Conservation (phyloP, 305 asterid genomes). For the Caryopteris hybrid region DNA sequence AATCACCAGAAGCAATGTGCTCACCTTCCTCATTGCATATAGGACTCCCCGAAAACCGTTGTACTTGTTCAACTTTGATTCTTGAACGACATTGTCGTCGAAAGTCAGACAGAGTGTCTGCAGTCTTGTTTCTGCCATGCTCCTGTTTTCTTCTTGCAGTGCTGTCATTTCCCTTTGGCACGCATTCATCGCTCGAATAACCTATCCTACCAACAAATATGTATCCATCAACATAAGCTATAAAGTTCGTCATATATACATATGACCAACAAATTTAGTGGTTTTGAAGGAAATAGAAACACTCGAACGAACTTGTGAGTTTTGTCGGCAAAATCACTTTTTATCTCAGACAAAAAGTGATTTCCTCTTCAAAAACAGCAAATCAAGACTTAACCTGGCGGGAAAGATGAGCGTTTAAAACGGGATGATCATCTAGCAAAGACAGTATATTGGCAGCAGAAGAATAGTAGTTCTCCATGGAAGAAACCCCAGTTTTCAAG, state of each 20-base stretch:
- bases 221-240: no score
- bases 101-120: conserved; percentile 38
- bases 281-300: no score
- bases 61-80: conserved; percentile 58
- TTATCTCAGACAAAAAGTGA: no score
- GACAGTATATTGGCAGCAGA: conserved; percentile 38
- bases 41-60: conserved; percentile 60
- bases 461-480: conserved; percentile 51
- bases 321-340: no score
- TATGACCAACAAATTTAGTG: no score
- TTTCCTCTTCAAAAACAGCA: no score
- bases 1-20: conserved; percentile 51
- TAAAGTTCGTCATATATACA: no score
- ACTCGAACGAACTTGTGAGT: no score
- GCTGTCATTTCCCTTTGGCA: conserved; percentile 53
- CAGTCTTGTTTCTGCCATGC: conserved; percentile 42
- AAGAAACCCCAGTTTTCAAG: conserved; percentile 46
- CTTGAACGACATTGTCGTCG: conserved; percentile 35
- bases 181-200: conserved; percentile 44
- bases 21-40: conserved; percentile 59
- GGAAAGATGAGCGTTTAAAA: conserved; percentile 50
- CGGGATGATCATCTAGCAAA: conserved; percentile 37
- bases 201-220: conserved; percentile 29
- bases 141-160: conserved; percentile 54
- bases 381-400: conserved; percentile 43